Percentiles rank a stretch among this genome's conserved stretches.
These are phyloP conservation scores for Zymoseptoria tritici DNA, from an alignment of 2,329 filamentous ascomycete species.

Conservation along the genomic window DNA sequence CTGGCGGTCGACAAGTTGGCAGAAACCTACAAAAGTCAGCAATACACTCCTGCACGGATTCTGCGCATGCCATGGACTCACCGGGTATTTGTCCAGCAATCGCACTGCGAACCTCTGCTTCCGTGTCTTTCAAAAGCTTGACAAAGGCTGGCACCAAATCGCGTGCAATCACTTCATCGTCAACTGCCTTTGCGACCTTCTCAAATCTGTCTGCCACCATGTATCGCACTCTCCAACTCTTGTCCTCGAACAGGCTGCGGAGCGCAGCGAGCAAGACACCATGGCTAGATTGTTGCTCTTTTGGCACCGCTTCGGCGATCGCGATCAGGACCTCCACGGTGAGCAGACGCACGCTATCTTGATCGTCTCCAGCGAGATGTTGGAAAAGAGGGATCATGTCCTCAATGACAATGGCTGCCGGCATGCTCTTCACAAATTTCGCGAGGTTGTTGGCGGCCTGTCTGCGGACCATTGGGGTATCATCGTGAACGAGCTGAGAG, in stretches of 20 bases:
- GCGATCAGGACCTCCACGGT: slow-evolving; percentile 95
- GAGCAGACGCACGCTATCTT: slow-evolving; percentile 91
- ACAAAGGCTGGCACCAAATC: slow-evolving; percentile 96
- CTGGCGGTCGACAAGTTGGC: slow-evolving; percentile 75
- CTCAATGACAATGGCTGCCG: slow-evolving; percentile 80
- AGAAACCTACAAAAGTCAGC: slow-evolving; percentile 62
- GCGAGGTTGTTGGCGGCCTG: slow-evolving; percentile 93
- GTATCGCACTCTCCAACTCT: slow-evolving; percentile 98
- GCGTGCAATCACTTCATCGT: slow-evolving; percentile 88
- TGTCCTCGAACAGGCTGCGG: slow-evolving; percentile 92
- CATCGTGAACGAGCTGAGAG: slow-evolving; percentile 87
- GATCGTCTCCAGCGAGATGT: slow-evolving; percentile 90
- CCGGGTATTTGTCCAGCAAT: slow-evolving; percentile 94
- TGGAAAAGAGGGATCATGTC: slow-evolving; percentile 99
- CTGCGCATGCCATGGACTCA: slow-evolving; percentile 30
- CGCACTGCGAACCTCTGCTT: slow-evolving; percentile 93
- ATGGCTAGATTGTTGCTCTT: slow-evolving; percentile 95
- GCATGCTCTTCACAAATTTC: slow-evolving; percentile 97
- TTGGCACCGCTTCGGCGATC: slow-evolving; percentile 93
- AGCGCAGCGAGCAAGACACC: slow-evolving; percentile 85
- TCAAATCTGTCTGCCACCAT: slow-evolving; percentile 99
- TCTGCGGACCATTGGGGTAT: slow-evolving; percentile 97
- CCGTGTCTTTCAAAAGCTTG: slow-evolving; percentile 94
- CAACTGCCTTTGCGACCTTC: slow-evolving; percentile 98
- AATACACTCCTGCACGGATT: not conserved